Evolutionary conservation across 1,284 basidiomycete genomes (phyloP).

Genomic region (Apiotrichum siamense): DNA sequence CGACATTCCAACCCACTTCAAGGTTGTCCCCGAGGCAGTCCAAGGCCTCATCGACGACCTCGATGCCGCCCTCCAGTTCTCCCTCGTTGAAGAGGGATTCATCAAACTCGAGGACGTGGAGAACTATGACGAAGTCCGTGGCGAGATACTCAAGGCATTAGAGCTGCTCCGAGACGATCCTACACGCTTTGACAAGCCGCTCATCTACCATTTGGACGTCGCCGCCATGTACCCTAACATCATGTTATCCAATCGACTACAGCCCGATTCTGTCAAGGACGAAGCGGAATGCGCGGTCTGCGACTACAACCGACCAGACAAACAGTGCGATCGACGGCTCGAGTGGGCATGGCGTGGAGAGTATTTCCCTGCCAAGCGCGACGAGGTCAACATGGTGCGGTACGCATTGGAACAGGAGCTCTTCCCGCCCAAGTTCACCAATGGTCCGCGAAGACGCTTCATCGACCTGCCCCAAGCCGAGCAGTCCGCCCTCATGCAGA

Average conservation of each 20-base stretch:
- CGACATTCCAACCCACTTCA: conserved; percentile 93
- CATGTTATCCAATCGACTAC: conserved; percentile 99
- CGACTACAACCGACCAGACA: conserved; percentile 95
- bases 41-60: conserved; percentile 93
- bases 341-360: conserved; percentile 99
- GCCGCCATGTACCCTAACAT: conserved; percentile 99
- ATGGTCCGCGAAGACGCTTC: conserved; percentile 71
- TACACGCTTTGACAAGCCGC: conserved; percentile 77
- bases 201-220: conserved; percentile 98
- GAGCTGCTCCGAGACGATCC: conserved; percentile 90
- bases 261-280: conserved; percentile 96
- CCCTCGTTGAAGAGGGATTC: conserved; percentile 81
- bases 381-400: conserved; percentile 99
- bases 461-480: conserved; percentile 78
- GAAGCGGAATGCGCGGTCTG: conserved; percentile 96
- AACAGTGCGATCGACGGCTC: conserved; percentile 87
- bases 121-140: conserved; percentile 92
- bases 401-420: conserved; percentile 92
- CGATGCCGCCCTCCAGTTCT: conserved; percentile 84
- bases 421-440: conserved; percentile 76
- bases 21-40: conserved; percentile 79
- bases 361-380: conserved; percentile 94
- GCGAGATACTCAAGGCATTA: conserved; percentile 67
- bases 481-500: conserved; percentile 87
- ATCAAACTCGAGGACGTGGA: conserved; percentile 74